phyloP scores from a whole-genome alignment of 306 rosid species.

The Pyrus bretschneideri region DNA sequence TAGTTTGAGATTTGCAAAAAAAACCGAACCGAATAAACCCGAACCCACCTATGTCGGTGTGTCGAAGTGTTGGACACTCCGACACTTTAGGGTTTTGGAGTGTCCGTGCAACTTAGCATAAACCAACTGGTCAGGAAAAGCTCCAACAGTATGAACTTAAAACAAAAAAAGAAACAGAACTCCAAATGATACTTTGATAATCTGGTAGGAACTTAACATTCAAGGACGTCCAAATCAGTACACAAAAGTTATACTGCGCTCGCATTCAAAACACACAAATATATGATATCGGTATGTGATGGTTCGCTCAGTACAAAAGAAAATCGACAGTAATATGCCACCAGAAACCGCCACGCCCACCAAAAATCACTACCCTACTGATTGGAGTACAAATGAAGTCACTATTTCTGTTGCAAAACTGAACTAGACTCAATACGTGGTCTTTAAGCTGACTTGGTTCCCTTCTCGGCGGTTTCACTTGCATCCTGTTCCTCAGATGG shows the following conservation, averaged over 20 bases:
- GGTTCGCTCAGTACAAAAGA: conserved; percentile 10
- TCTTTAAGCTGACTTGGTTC: conserved; percentile 35
- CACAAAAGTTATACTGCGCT: background rate
- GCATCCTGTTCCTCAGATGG: conserved; percentile 34
- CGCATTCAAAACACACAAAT: background rate
- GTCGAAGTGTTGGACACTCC: too few relatives aligned
- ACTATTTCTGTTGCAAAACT: conserved; percentile 39
- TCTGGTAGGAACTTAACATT: background rate
- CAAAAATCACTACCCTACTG: conserved; percentile 13
- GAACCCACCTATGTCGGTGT: too few relatives aligned
- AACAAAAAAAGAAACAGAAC: background rate
- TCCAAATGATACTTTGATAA: background rate
- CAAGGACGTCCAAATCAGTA: background rate
- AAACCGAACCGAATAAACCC: too few relatives aligned
- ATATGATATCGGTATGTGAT: background rate
- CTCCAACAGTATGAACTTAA: background rate
- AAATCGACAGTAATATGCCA: conserved; percentile 16
- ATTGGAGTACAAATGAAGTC: conserved; percentile 9
- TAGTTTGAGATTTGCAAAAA: too few relatives aligned
- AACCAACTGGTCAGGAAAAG: too few relatives aligned
- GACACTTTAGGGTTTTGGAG: too few relatives aligned
- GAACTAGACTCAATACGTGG: conserved; percentile 20
- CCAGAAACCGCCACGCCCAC: conserved; percentile 17
- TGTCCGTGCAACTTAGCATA: too few relatives aligned
- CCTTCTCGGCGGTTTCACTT: conserved; percentile 27